Percentiles rank a stretch among this genome's conserved stretches.
Evolutionary conservation across 345 rosid genomes (phyloP).

Genomic region (Noccaea caerulescens): DNA sequence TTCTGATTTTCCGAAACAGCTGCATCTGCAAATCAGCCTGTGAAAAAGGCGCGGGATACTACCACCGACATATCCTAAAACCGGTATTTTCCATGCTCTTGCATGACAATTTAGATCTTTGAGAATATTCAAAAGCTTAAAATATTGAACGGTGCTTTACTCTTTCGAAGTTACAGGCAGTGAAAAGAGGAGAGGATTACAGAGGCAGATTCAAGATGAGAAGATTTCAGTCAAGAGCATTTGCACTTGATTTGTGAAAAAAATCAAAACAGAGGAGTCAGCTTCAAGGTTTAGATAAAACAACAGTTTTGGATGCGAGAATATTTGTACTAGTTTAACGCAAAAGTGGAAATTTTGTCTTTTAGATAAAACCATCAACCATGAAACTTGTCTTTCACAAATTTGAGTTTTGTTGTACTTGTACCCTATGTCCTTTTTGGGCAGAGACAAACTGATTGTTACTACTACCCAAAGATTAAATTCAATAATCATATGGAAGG

Average conservation of each 20-base stretch:
- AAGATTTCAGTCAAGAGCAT: slow-evolving; percentile 20
- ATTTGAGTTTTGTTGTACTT: slow-evolving; percentile 19
- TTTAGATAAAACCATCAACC: background rate
- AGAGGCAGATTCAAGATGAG: slow-evolving; percentile 4
- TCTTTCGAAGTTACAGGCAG: slow-evolving; percentile 21
- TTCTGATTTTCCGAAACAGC: slow-evolving; percentile 47
- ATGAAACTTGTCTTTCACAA: background rate
- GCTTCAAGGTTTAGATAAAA: slow-evolving; percentile 25
- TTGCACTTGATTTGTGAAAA: background rate
- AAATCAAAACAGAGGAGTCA: background rate
- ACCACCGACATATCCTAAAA: slow-evolving; percentile 30
- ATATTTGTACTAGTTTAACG: background rate
- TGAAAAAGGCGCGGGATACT: slow-evolving; percentile 51
- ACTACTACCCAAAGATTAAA: too few relatives aligned
- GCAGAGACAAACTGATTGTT: background rate
- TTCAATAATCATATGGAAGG: too few relatives aligned
- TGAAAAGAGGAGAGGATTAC: slow-evolving; percentile 12
- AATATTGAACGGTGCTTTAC: background rate
- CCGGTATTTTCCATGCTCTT: slow-evolving; percentile 46
- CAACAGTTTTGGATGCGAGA: slow-evolving; percentile 31
- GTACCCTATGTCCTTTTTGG: background rate
- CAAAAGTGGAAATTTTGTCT: background rate
- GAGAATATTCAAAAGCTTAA: background rate
- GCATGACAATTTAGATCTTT: slow-evolving; percentile 5
- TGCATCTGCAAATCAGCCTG: slow-evolving; percentile 56